Base-by-base conservation (phyloP, 176 grass and related monocot species). In the Triticum aestivum region DNA sequence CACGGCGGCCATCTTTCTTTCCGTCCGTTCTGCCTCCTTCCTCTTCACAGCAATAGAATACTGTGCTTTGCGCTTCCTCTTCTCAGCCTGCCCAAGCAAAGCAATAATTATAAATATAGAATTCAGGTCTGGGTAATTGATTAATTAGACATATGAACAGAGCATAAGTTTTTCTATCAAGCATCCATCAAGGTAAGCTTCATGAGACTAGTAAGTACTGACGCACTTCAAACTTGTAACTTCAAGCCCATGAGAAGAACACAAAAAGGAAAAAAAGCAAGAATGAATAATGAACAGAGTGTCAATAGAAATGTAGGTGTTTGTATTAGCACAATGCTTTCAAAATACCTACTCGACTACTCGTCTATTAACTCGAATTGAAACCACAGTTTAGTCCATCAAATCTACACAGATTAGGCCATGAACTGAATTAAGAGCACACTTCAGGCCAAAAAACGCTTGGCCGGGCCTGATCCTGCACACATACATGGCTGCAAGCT, bases 1-100 rank as follows among this genome's bases (percentile, higher is more conserved):
- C 82, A 99, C 97, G 56, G 94, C 89, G 70, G 97, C 94, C 92
- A 99, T 99, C 82, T 99, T 96, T 67, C 92, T 94, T 76, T 92
- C 94, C 35, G 93, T 96, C 47, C 79, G 91, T 30, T 94, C 85
- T 27, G 88, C 86, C 34, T 99, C 90, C 89, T 92, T 96, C 84
- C 87, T 91, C 85, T 96, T 96, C 70, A 89, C 90, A 58, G 88
- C 85, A 69, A 82, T 92, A 61, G 97, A 95, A 69, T 85, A 92
- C 62, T 99, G 94, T 79, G 89, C 86, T 89, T 91, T 86, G 73
- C 92, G 92, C 83, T 96, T 99, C 90, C 87, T 94, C 67, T 96
- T 94, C 70, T 99, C 97, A 86, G 94, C 88, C 97, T 99, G 83
- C 12, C 15, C 32, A 63, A 85, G 34, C 45, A 87, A 45, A 1